Evolutionary conservation across 2,329 filamentous ascomycete species (phyloP), one percentile per base, ranked within the genome.

Genomic region (Fusarium sp.): DNA sequence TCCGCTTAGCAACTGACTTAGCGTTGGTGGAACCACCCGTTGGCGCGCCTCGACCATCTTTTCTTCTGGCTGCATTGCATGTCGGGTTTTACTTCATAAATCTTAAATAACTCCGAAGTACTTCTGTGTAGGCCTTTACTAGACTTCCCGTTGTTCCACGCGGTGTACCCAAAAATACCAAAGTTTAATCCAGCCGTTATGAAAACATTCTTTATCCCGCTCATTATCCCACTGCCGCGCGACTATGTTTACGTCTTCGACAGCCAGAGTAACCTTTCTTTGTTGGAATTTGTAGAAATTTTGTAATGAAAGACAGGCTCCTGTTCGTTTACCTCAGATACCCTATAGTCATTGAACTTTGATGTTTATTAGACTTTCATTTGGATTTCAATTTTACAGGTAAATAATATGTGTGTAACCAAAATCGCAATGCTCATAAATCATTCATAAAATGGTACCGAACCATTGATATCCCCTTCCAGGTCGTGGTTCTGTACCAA

Each of bases 391-490:
- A 60, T 61, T 68, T 58, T 65, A 58, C 34, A 52, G 10, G 19
- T n/a, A 37, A 18, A 45, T 28, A 43, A 18, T 42, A 28, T n/a
- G 39, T 63, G 51, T 55, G 37, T 58, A 62, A 59, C 43, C 54
- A 67, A 58, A 42, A 67, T 43, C 61, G 64, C 69, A 69, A 74
- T 74, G 71, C 67, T 73, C 61, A 63, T 73, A 66, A 69, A 70
- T 56, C 62, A 70, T 46, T 67, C 58, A 51, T 67, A 69, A 64
- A 58, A 56, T 45, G 50, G 61, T 63, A 70, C 59, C 45, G 67
- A 64, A 59, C 61, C 70, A 62, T 62, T 58, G 31, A 62, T 62
- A 67, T 60, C 54, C 52, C 64, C 61, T 62, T 65, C 58, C 67
- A 74, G 56, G 50, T 67, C 59, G 48, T 73, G 70, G 62, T 66